Evolutionary conservation across 2,329 filamentous ascomycete genomes (phyloP).

Genomic region (Alternaria rosae): DNA sequence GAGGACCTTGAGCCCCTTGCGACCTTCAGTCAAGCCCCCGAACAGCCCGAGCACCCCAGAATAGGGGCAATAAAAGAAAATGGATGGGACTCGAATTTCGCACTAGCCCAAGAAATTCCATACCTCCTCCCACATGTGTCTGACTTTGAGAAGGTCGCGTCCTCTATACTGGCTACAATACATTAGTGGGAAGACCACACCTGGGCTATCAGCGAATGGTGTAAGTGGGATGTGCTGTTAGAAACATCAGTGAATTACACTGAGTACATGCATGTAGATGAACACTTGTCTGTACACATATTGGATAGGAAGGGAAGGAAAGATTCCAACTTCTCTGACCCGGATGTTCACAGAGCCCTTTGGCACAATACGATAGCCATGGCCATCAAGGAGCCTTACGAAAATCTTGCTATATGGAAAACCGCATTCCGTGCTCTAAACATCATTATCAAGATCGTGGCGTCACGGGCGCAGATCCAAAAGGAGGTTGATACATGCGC

Average conservation of each 20-base stretch:
- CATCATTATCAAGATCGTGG: not conserved
- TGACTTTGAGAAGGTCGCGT: not conserved
- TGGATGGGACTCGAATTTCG: not conserved
- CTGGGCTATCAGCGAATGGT: not conserved
- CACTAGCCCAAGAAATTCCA: not conserved
- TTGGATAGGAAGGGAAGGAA: not conserved
- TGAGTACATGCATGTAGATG: not conserved
- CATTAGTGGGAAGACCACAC: not conserved
- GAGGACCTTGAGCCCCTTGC: too few relatives aligned
- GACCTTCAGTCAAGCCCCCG: too few relatives aligned
- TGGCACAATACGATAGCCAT: not conserved
- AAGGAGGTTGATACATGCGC: not conserved
- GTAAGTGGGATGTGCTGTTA: not conserved
- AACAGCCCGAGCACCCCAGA: not conserved
- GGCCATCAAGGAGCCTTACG: not conserved
- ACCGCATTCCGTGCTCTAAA: not conserved
- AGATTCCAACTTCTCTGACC: not conserved
- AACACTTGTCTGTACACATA: not conserved
- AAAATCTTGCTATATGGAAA: not conserved
- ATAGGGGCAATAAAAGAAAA: not conserved
- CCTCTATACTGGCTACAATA: not conserved
- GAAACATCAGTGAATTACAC: not conserved
- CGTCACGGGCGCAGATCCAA: not conserved
- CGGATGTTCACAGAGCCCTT: not conserved
- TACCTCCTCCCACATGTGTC: not conserved